phyloP scores from a whole-genome alignment of 202 grass and related monocot genomes.

The Digitaria exilis region DNA sequence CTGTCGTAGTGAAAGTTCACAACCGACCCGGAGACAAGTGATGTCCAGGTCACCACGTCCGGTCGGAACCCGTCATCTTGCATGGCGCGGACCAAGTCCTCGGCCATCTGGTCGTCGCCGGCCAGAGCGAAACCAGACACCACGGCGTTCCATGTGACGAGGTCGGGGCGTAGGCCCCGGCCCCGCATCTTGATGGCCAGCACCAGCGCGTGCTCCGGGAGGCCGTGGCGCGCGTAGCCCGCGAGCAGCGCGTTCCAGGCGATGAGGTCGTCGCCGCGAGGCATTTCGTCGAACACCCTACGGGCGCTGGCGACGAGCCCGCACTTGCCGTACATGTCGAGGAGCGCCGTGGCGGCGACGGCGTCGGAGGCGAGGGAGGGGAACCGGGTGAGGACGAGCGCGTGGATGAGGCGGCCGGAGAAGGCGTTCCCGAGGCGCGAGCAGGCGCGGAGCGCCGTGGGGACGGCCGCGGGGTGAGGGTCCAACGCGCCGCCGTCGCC shows the following conservation, averaged over 20 bases:
- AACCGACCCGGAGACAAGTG: constrained; percentile 69
- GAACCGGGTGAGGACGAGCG: constrained; percentile 37
- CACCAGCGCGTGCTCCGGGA: constrained; percentile 52
- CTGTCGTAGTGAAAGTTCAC: constrained; percentile 56
- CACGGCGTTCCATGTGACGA: constrained; percentile 59
- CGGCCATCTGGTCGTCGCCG: constrained; percentile 50
- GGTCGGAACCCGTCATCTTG: constrained; percentile 57
- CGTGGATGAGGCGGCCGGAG: constrained; percentile 47
- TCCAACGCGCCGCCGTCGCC: constrained; percentile 4
- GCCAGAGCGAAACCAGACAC: constrained; percentile 65
- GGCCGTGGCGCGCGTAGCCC: constrained; percentile 59
- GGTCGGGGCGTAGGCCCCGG: constrained; percentile 49
- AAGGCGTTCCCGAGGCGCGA: constrained; percentile 32
- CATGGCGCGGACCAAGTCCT: constrained; percentile 51
- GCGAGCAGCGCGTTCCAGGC: constrained; percentile 84
- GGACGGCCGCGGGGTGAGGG: constrained; percentile 33
- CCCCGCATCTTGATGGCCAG: constrained; percentile 65
- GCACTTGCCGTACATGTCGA: constrained; percentile 85
- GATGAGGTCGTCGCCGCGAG: constrained; percentile 48
- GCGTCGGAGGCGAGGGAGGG: constrained; percentile 48
- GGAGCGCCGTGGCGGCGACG: constrained; percentile 56
- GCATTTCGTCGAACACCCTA: constrained; percentile 71
- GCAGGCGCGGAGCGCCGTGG: constrained; percentile 44
- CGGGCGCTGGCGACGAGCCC: constrained; percentile 53
- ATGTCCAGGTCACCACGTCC: constrained; percentile 82